Evolutionary conservation across 306 rosid genomes (phyloP).

Genomic region (Vigna mungo): DNA sequence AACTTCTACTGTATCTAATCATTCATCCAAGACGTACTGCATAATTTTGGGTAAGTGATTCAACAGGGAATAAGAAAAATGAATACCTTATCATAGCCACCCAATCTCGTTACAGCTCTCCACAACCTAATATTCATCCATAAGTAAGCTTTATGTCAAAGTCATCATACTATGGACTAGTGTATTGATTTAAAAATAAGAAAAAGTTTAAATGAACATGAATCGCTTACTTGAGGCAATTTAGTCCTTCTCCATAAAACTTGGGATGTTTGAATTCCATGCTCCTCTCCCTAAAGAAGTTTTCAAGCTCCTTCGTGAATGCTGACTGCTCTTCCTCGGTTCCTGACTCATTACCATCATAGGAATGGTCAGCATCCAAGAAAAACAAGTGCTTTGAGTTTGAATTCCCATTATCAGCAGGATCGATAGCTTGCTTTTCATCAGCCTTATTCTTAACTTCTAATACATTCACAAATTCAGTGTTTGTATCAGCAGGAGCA

Average conservation of each 20-base stretch:
- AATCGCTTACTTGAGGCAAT: slow-evolving; percentile 90
- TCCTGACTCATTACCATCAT: slow-evolving; percentile 89
- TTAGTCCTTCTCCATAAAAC: slow-evolving; percentile 94
- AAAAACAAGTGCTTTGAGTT: slow-evolving; percentile 55
- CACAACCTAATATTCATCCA: slow-evolving; percentile 73
- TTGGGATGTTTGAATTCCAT: slow-evolving; percentile 96
- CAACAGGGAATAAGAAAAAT: background rate
- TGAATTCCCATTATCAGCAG: slow-evolving; percentile 62
- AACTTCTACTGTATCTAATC: slow-evolving; percentile 28
- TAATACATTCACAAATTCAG: slow-evolving; percentile 47
- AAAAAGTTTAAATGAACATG: slow-evolving; percentile 21
- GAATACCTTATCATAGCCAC: slow-evolving; percentile 98
- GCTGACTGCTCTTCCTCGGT: slow-evolving; percentile 88
- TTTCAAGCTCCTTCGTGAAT: slow-evolving; percentile 89
- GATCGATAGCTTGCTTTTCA: slow-evolving; percentile 58
- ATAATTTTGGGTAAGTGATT: background rate
- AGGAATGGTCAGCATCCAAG: slow-evolving; percentile 63
- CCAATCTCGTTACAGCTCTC: slow-evolving; percentile 93
- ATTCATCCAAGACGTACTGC: no score
- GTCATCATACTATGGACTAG: slow-evolving; percentile 32
- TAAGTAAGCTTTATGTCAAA: slow-evolving; percentile 50
- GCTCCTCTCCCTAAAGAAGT: slow-evolving; percentile 85
- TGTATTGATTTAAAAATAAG: slow-evolving; percentile 17
- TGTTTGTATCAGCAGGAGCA: slow-evolving; percentile 48
- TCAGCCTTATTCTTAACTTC: slow-evolving; percentile 52